Percentiles rank a stretch among this genome's conserved stretches.
These are phyloP conservation scores for Mycena galericulata DNA, from an alignment of 768 basidiomycete genomes.

Conservation along the genomic window DNA sequence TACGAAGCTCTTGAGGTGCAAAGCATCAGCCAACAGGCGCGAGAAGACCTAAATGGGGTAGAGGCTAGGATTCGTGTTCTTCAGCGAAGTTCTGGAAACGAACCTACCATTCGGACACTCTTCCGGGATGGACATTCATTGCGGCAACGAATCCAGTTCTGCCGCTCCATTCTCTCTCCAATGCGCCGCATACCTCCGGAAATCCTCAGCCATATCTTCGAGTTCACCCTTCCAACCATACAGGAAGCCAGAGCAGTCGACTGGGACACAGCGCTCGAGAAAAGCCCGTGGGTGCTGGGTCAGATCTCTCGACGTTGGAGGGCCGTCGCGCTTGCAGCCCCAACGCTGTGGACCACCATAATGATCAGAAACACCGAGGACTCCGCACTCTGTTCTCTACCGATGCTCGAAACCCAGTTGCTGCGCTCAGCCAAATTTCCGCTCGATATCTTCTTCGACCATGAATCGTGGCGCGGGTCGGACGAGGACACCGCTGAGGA, in stretches of 20 bases:
- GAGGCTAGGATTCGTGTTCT: background rate
- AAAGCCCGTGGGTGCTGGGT: constrained; percentile 3
- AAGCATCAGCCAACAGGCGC: background rate
- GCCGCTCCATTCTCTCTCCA: constrained; percentile 6
- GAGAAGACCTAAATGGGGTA: background rate
- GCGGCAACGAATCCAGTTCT: background rate
- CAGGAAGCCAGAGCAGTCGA: background rate
- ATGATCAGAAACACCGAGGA: background rate
- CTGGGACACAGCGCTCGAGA: constrained; percentile 1
- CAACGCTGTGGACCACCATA: constrained; percentile 12
- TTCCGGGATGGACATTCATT: background rate
- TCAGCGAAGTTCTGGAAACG: background rate
- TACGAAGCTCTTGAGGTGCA: background rate
- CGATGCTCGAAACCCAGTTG: constrained; percentile 2
- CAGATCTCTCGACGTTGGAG: constrained; percentile 16
- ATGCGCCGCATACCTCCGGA: constrained; percentile 2
- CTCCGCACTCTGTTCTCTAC: background rate
- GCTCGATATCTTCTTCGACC: background rate
- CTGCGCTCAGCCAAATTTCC: background rate
- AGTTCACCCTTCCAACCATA: background rate
- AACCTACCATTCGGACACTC: background rate
- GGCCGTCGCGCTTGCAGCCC: constrained; percentile 1
- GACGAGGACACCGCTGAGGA: background rate
- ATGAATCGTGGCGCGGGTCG: background rate
- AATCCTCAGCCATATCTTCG: constrained; percentile 14